Evolutionary conservation across 1,284 basidiomycete genomes (phyloP).

Genomic region (Cutaneotrichosporon sp.): DNA sequence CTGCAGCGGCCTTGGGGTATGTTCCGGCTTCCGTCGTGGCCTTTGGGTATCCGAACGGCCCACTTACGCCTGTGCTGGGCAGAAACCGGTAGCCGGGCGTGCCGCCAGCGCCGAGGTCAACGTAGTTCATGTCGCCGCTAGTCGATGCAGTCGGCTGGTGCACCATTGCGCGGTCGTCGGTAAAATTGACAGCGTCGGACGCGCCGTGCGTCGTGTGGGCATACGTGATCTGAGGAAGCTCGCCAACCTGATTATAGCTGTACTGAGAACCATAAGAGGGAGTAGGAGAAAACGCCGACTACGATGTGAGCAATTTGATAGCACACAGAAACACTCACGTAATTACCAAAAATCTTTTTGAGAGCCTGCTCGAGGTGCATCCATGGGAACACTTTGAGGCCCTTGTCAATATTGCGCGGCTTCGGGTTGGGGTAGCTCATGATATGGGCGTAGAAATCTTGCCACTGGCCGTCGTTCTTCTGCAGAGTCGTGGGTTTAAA

Average conservation of each 20-base stretch:
- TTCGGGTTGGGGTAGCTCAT: constrained; percentile 94
- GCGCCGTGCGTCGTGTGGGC: constrained; percentile 8
- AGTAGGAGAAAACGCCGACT: constrained; percentile 6
- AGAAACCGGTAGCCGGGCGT: not conserved
- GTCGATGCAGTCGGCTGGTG: constrained; percentile 3
- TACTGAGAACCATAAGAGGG: not conserved
- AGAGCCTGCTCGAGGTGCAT: constrained; percentile 69
- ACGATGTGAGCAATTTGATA: not conserved
- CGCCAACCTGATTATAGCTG: not conserved
- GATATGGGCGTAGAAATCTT: constrained; percentile 81
- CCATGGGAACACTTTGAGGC: constrained; percentile 98
- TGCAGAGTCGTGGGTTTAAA: constrained; percentile 85
- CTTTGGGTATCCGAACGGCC: not conserved
- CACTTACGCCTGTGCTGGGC: not conserved
- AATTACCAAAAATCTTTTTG: constrained; percentile 91
- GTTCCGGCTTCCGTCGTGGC: too few relatives aligned
- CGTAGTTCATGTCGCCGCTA: not conserved
- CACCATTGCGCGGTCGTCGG: constrained; percentile 7
- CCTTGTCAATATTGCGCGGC: constrained; percentile 95
- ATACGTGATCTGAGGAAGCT: constrained; percentile 1
- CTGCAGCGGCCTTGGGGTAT: too few relatives aligned
- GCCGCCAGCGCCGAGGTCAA: not conserved
- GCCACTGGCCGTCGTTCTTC: constrained; percentile 60
- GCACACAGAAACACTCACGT: constrained; percentile 56
- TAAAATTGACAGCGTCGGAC: constrained; percentile 7